phyloP scores from a whole-genome alignment of 352 stramenopile species.

The Pythium phragmitis region DNA sequence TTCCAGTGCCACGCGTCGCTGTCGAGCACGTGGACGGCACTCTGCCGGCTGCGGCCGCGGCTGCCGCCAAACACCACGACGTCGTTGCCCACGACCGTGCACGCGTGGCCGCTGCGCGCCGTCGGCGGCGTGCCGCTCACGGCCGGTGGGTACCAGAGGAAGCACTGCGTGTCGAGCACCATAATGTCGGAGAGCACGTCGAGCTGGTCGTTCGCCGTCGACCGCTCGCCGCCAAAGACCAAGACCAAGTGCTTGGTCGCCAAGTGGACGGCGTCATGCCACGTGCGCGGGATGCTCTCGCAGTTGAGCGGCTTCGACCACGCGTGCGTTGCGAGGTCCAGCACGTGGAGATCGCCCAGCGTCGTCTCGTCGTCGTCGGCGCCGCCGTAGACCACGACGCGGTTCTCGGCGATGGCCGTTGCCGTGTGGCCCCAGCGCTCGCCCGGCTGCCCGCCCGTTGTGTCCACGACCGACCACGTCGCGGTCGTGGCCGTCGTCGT shows the following conservation, averaged over 20 bases:
- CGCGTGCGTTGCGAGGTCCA: constrained; percentile 65
- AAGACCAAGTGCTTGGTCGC: constrained; percentile 87
- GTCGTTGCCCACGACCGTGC: constrained; percentile 70
- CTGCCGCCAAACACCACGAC: constrained; percentile 82
- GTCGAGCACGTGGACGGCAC: constrained; percentile 73
- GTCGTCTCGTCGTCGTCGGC: constrained; percentile 84
- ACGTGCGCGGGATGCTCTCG: constrained; percentile 85
- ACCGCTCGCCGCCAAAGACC: constrained; percentile 91
- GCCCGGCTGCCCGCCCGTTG: constrained; percentile 31
- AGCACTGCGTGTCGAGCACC: constrained; percentile 93
- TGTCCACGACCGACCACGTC: constrained; percentile 43
- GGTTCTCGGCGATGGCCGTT: constrained; percentile 84
- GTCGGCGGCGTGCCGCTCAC: constrained; percentile 67
- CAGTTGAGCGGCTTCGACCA: constrained; percentile 90
- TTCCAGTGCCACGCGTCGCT: constrained; percentile 90
- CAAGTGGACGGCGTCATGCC: constrained; percentile 91
- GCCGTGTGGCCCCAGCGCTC: constrained; percentile 91
- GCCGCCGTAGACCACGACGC: constrained; percentile 91
- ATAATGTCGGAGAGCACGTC: constrained; percentile 82
- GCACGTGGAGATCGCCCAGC: constrained; percentile 86
- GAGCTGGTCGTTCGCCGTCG: constrained; percentile 53
- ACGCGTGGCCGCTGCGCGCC: constrained; percentile 70
- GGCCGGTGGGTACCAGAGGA: constrained; percentile 92
- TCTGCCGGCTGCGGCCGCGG: constrained; percentile 67
- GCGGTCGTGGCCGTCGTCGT: constrained; percentile 5